Conservation (phyloP, 371 early-diverging fungal species). For the Mucor ambiguus region DNA sequence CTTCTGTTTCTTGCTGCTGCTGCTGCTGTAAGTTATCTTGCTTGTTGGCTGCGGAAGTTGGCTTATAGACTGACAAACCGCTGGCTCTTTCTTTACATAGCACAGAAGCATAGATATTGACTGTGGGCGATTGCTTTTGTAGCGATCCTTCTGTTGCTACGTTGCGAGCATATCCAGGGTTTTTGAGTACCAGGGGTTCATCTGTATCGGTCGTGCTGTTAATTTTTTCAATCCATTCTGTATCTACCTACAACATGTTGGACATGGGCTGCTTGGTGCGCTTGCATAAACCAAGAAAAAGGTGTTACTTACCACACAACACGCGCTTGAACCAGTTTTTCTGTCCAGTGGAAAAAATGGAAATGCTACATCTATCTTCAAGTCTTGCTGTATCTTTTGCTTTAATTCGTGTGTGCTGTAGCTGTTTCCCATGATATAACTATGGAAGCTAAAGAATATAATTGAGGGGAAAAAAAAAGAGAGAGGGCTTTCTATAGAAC, state of each 20-base stretch:
- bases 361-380: conserved; percentile 64
- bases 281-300: conserved; percentile 7
- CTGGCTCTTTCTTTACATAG: conserved; percentile 31
- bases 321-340: conserved; percentile 56
- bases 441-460: background rate
- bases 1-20: conserved; percentile 5
- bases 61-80: conserved; percentile 10
- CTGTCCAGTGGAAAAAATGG: conserved; percentile 60
- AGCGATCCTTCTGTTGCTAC: conserved; percentile 13
- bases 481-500: too few relatives aligned
- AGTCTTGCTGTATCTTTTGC: conserved; percentile 49
- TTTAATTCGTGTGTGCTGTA: conserved; percentile 44
- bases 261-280: background rate
- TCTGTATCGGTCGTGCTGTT: background rate
- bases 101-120: conserved; percentile 47
- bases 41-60: background rate
- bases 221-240: conserved; percentile 47
- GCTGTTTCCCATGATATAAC: conserved; percentile 36
- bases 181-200: conserved; percentile 19
- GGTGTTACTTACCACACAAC: conserved; percentile 56
- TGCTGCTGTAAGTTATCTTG: background rate
- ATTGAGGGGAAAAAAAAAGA: background rate
- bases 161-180: conserved; percentile 24
- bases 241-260: conserved; percentile 36
- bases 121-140: conserved; percentile 49